These are phyloP conservation scores for Salix caprea DNA, from an alignment of 345 rosid genomes.

Conservation along the genomic window DNA sequence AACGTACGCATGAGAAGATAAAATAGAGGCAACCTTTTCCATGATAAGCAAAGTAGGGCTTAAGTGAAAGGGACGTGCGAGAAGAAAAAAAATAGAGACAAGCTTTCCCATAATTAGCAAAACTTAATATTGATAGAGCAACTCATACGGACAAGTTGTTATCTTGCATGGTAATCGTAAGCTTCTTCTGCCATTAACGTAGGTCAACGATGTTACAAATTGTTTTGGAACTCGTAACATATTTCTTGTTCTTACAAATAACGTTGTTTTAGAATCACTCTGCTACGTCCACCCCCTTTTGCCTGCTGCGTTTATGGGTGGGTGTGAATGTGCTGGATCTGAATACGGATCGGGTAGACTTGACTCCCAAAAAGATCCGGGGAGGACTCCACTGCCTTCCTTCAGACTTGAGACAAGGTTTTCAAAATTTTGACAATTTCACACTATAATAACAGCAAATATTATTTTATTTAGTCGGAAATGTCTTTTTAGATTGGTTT, in stretches of 20 bases:
- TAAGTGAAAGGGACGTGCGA: background rate
- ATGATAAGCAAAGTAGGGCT: background rate
- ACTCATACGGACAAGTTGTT: too few relatives aligned
- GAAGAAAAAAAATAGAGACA: background rate
- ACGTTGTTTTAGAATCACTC: background rate
- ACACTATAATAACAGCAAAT: background rate
- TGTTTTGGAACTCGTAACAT: background rate
- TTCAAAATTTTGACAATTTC: background rate
- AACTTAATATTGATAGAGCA: background rate
- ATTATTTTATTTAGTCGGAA: too few relatives aligned
- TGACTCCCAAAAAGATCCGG: background rate
- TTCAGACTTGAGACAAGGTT: background rate
- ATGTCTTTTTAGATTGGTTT: too few relatives aligned
- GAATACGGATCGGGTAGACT: background rate
- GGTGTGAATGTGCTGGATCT: background rate
- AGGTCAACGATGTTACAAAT: background rate
- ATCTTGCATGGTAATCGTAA: background rate
- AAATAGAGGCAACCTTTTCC: background rate
- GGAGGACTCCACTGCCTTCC: background rate
- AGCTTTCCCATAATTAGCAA: background rate
- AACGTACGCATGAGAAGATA: background rate
- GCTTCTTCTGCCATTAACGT: background rate
- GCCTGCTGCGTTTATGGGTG: background rate
- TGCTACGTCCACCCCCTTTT: background rate
- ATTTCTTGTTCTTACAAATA: background rate